A percentile compares a stretch with the other conserved stretches of the same genome.
These are phyloP conservation scores for Basidiobolus meristosporus DNA, from an alignment of 371 early-diverging fungal genomes.

Conservation along the genomic window DNA sequence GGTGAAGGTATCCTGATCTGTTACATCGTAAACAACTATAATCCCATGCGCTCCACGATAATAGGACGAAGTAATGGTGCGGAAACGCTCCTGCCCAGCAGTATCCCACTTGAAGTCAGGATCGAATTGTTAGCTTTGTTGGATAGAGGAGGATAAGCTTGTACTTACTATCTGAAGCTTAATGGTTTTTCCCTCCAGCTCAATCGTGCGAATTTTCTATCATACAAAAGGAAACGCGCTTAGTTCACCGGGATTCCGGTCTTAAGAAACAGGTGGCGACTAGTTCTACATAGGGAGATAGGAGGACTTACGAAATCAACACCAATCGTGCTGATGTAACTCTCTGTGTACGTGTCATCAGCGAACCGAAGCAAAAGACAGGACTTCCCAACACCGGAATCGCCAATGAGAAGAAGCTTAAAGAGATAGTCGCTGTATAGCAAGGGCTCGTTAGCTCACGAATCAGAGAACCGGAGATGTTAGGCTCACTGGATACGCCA, in stretches of 20 bases:
- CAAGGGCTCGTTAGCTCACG: no score
- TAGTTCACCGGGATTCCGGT: no score
- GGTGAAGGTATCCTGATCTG: constrained; percentile 86
- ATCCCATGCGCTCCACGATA: constrained; percentile 98
- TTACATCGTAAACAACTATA: constrained; percentile 96
- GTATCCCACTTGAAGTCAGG: no score
- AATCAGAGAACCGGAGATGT: no score
- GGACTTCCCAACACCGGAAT: constrained; percentile 98
- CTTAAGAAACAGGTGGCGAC: no score
- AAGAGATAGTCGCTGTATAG: constrained; percentile 97
- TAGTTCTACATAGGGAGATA: no score
- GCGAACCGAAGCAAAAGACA: constrained; percentile 95
- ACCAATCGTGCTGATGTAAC: constrained; percentile 97
- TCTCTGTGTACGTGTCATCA: constrained; percentile 95
- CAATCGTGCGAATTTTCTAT: no score
- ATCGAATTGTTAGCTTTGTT: no score
- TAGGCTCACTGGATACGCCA: no score
- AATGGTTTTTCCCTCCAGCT: constrained; percentile 94
- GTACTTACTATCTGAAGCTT: constrained; percentile 99
- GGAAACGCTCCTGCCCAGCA: constrained; percentile 99
- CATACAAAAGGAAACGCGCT: no score
- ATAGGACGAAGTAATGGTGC: constrained; percentile 97
- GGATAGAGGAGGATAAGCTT: no score
- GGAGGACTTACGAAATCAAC: constrained; percentile 72
- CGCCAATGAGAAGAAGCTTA: constrained; percentile 97